Percentiles rank a stretch among this genome's conserved stretches.
Conservation (phyloP, 1,284 basidiomycete genomes). For the Sanghuangporus weigelae region DNA sequence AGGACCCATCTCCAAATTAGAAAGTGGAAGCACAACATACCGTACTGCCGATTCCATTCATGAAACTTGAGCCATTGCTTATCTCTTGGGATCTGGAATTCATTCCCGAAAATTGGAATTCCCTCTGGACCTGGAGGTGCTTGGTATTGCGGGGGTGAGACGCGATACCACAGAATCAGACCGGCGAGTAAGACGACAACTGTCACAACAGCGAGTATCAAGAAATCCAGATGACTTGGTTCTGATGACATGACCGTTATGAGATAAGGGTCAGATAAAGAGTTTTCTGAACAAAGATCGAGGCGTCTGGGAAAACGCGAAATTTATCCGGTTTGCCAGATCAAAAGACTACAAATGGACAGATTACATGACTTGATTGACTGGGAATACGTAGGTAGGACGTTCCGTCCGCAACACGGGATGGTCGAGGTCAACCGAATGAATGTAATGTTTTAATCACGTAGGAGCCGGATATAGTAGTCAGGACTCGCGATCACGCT, state of each 20-base stretch:
- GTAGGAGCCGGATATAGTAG: not conserved
- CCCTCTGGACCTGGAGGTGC: constrained; percentile 13
- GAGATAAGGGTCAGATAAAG: not conserved
- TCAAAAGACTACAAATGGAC: no score
- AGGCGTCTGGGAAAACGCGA: not conserved
- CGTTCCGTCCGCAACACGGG: no score
- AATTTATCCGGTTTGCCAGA: not conserved
- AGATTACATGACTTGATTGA: not conserved
- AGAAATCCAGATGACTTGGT: not conserved
- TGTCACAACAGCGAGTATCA: not conserved
- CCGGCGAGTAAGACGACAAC: not conserved
- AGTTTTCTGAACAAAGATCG: not conserved
- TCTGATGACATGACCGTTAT: not conserved
- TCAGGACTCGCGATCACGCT: not conserved
- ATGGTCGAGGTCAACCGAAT: no score
- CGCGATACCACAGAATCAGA: not conserved
- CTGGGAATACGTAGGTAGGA: no score
- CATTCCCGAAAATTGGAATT: constrained; percentile 16
- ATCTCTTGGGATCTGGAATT: constrained; percentile 16
- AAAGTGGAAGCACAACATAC: not conserved
- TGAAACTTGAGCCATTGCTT: constrained; percentile 19
- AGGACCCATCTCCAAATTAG: not conserved
- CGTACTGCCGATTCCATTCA: constrained; percentile 12
- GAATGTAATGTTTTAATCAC: no score
- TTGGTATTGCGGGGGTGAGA: not conserved